A percentile compares a stretch with the other conserved stretches of the same genome.
These are phyloP conservation scores for Clavariopsis aquatica DNA, from an alignment of 495 filamentous ascomycete species.

Conservation along the genomic window DNA sequence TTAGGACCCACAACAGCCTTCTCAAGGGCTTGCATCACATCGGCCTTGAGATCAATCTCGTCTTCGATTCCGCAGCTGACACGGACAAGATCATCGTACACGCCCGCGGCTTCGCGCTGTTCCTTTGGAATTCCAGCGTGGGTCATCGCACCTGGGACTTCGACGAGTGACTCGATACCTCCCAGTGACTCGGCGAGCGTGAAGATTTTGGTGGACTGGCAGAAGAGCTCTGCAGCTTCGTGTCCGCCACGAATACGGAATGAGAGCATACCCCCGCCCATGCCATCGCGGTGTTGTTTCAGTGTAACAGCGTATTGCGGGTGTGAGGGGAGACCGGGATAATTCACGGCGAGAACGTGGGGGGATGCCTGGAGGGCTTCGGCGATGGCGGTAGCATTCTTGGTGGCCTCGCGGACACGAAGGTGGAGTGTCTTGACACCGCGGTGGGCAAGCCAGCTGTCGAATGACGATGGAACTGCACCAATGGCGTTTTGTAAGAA, in stretches of 20 bases:
- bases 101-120: constrained; percentile 84
- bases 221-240: constrained; percentile 85
- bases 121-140: constrained; percentile 91
- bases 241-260: constrained; percentile 94
- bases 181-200: constrained; percentile 92
- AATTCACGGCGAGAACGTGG: constrained; percentile 86
- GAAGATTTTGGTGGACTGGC: constrained; percentile 84
- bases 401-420: constrained; percentile 77
- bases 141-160: constrained; percentile 93
- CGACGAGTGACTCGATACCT: constrained; percentile 87
- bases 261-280: constrained; percentile 96
- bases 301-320: constrained; percentile 79
- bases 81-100: constrained; percentile 95
- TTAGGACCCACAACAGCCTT: constrained; percentile 62
- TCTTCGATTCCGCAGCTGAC: constrained; percentile 95
- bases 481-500: constrained; percentile 99
- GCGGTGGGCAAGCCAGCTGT: constrained; percentile 98
- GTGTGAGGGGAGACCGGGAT: constrained; percentile 87
- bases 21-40: constrained; percentile 85
- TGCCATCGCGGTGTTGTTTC: constrained; percentile 88
- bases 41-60: constrained; percentile 74
- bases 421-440: constrained; percentile 97
- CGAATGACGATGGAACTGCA: constrained; percentile 90
- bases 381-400: constrained; percentile 80
- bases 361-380: constrained; percentile 74